phyloP scores from a whole-genome alignment of 345 rosid genomes.

The Citrus hindsii region DNA sequence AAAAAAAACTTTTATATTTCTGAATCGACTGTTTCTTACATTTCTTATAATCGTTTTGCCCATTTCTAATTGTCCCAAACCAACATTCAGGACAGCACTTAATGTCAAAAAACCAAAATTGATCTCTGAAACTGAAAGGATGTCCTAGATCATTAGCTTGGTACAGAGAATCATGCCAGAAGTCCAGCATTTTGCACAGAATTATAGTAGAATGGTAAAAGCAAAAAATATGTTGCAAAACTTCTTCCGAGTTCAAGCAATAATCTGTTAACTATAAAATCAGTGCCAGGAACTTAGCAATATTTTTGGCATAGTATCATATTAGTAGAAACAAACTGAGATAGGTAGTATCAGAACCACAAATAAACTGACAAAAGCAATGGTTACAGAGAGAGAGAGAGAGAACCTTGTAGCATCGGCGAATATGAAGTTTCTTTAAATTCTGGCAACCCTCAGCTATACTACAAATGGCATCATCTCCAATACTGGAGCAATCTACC shows the following conservation, averaged over 20 bases:
- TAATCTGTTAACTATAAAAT: not conserved
- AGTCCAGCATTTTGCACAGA: not conserved
- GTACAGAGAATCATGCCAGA: not conserved
- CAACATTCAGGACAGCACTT: not conserved
- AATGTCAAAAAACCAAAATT: not conserved
- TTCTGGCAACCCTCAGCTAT: conserved; percentile 83
- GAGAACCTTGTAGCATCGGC: conserved; percentile 82
- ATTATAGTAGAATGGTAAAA: not conserved
- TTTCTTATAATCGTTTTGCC: not conserved
- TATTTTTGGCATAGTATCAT: not conserved
- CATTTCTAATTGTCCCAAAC: not conserved
- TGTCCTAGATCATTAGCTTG: not conserved
- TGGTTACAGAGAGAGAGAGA: conserved; percentile 16
- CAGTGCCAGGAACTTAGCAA: not conserved
- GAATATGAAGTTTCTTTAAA: conserved; percentile 84
- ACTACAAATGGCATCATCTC: conserved; percentile 70
- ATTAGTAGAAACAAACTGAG: not conserved
- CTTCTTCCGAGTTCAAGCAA: not conserved
- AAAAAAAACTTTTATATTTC: not conserved
- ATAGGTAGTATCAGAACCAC: not conserved
- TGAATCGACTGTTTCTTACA: not conserved
- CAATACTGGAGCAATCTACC: conserved; percentile 82
- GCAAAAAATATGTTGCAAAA: not conserved
- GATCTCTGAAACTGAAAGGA: not conserved
- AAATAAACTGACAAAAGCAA: not conserved